These are phyloP conservation scores for Diaporthe caulivora DNA, from an alignment of 2,329 filamentous ascomycete species.

Conservation along the genomic window DNA sequence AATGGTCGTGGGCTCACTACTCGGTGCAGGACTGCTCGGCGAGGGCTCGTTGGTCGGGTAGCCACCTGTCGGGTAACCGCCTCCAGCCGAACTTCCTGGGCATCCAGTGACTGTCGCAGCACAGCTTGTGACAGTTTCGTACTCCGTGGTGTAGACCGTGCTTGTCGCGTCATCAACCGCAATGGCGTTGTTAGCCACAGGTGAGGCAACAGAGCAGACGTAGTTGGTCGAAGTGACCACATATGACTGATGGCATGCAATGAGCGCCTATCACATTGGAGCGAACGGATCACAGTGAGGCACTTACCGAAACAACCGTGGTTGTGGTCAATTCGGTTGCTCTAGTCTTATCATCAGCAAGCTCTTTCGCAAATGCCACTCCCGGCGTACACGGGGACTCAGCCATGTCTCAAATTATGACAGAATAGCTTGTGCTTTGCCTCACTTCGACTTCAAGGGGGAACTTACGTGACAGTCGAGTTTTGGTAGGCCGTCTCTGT, in stretches of 20 bases:
- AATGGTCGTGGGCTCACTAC: conserved; percentile 14
- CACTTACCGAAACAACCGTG: conserved; percentile 18
- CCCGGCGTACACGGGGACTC: background rate
- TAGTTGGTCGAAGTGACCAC: conserved; percentile 22
- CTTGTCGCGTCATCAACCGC: background rate
- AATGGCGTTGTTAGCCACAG: conserved; percentile 1
- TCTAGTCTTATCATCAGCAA: conserved; percentile 20
- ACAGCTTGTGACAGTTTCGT: conserved; percentile 3
- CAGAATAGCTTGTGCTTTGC: background rate
- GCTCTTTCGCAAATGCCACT: background rate
- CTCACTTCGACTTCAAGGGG: background rate
- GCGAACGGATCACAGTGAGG: background rate
- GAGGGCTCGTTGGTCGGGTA: background rate
- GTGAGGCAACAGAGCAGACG: conserved; percentile 25
- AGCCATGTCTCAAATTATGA: conserved; percentile 4
- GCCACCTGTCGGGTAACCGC: background rate
- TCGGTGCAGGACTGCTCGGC: conserved; percentile 8
- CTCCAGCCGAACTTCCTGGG: background rate
- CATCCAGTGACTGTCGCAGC: conserved; percentile 22
- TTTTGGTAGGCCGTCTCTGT: conserved; percentile 31
- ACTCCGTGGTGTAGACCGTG: background rate
- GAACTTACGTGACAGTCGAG: conserved; percentile 24
- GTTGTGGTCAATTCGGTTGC: conserved; percentile 28
- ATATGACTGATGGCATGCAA: background rate
- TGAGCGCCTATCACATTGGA: background rate